Percentiles rank a stretch among this genome's conserved stretches.
Conservation (phyloP, 2,329 filamentous ascomycete genomes). For the Sordariomycetes sp. region DNA sequence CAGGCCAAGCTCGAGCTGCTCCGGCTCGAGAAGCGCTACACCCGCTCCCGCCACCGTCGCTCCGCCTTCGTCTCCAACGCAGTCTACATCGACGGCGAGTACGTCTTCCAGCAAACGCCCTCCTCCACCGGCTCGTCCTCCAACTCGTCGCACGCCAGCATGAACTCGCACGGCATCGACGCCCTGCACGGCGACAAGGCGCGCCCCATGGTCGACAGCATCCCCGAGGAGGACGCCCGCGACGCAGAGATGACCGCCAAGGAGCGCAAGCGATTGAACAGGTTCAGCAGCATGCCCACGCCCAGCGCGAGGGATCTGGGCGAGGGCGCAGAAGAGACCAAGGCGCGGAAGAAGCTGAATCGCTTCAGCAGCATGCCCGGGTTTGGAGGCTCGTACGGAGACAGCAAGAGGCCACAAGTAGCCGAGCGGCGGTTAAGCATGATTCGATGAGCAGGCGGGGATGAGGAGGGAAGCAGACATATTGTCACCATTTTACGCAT, state of each 20-base stretch:
- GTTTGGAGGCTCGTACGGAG: slow-evolving; percentile 30
- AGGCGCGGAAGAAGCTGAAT: slow-evolving; percentile 39
- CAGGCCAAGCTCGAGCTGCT: slow-evolving; percentile 77
- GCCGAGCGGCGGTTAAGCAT: slow-evolving; percentile 33
- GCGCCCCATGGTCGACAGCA: slow-evolving; percentile 8
- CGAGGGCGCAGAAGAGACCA: slow-evolving; percentile 1
- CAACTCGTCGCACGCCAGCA: slow-evolving; percentile 34
- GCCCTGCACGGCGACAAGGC: slow-evolving; percentile 25
- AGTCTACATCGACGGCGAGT: slow-evolving; percentile 91
- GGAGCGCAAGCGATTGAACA: slow-evolving; percentile 2
- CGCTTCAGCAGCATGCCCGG: slow-evolving; percentile 48
- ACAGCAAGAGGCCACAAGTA: slow-evolving; percentile 20
- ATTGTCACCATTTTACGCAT: neutral
- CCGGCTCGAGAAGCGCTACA: slow-evolving; percentile 92
- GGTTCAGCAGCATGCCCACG: neutral
- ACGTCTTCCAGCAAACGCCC: slow-evolving; percentile 69
- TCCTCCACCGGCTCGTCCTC: slow-evolving; percentile 48
- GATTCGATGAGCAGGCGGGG: slow-evolving; percentile 17
- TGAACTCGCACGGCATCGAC: slow-evolving; percentile 21
- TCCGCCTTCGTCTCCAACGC: slow-evolving; percentile 84
- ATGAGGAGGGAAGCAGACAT: neutral
- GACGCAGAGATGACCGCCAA: neutral
- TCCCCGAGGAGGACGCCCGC: slow-evolving; percentile 4
- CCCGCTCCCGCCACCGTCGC: slow-evolving; percentile 75
- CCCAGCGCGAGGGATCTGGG: slow-evolving; percentile 7